A percentile compares a stretch with the other conserved stretches of the same genome.
phyloP scores from a whole-genome alignment of 345 rosid species.

The Psidium guajava region DNA sequence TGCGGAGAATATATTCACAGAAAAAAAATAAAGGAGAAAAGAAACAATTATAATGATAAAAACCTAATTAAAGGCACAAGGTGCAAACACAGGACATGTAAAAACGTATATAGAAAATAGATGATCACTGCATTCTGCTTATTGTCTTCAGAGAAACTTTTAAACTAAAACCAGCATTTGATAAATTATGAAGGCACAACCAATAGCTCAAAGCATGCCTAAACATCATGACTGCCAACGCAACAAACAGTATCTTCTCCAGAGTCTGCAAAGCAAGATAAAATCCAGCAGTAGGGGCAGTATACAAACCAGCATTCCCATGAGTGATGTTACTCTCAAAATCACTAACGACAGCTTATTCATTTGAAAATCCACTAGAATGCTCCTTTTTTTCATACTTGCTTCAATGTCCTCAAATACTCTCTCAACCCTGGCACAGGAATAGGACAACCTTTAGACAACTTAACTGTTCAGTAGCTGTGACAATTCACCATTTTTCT shows the following conservation, averaged over 20 bases:
- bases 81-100: background rate
- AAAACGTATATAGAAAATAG: background rate
- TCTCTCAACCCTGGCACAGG: slow-evolving; percentile 65
- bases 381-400: slow-evolving; percentile 33
- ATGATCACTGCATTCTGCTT: background rate
- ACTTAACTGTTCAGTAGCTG: background rate
- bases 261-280: background rate
- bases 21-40: background rate
- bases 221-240: background rate
- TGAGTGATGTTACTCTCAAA: slow-evolving; percentile 62
- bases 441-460: background rate
- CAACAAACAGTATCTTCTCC: background rate
- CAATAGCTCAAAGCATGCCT: background rate
- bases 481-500: background rate
- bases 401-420: slow-evolving; percentile 55
- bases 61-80: background rate
- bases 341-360: slow-evolving; percentile 71
- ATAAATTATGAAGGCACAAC: background rate
- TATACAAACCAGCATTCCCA: slow-evolving; percentile 75
- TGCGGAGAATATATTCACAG: background rate
- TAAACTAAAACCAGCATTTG: background rate
- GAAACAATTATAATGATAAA: background rate
- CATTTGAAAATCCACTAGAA: slow-evolving; percentile 54
- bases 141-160: background rate
- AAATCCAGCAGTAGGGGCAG: background rate